Percentiles rank a stretch among this genome's conserved stretches.
Conservation (phyloP, 1,139 yeast genomes). For the Arxiozyma bovina region DNA sequence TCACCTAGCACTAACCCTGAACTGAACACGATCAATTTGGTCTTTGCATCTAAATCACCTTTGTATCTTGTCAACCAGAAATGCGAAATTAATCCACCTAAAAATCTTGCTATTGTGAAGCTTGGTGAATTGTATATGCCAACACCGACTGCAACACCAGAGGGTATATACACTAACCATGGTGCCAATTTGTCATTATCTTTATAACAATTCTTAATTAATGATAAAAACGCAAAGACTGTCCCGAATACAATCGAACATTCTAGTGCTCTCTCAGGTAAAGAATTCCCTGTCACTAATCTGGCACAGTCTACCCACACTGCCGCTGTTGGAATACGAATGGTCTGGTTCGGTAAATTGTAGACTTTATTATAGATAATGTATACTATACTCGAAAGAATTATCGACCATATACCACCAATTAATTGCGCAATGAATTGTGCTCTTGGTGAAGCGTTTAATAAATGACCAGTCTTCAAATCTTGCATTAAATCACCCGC, state of each 20-base stretch:
- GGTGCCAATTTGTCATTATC: slow-evolving; percentile 24
- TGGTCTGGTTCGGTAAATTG: slow-evolving; percentile 70
- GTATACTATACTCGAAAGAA: slow-evolving; percentile 75
- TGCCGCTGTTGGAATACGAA: slow-evolving; percentile 87
- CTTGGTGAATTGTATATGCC: slow-evolving; percentile 93
- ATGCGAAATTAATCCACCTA: slow-evolving; percentile 76
- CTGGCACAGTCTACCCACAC: slow-evolving; percentile 97
- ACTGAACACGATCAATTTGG: slow-evolving; percentile 74
- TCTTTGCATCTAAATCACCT: slow-evolving; percentile 38
- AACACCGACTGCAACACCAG: slow-evolving; percentile 94
- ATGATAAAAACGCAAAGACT: slow-evolving; percentile 61
- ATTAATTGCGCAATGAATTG: slow-evolving; percentile 84
- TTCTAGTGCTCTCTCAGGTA: slow-evolving; percentile 68
- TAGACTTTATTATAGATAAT: slow-evolving; percentile 71
- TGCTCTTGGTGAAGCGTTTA: slow-evolving; percentile 88
- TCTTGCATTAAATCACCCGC: slow-evolving; percentile 99
- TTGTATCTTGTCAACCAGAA: slow-evolving; percentile 42
- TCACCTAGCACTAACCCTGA: slow-evolving; percentile 92
- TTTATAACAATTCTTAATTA: slow-evolving; percentile 49
- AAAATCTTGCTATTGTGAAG: slow-evolving; percentile 83
- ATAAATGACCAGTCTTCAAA: slow-evolving; percentile 81
- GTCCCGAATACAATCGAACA: slow-evolving; percentile 60
- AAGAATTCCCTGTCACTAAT: slow-evolving; percentile 80
- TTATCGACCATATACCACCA: slow-evolving; percentile 77
- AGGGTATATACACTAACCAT: slow-evolving; percentile 51